Percentiles rank a stretch among this genome's conserved stretches.
Conservation (phyloP, 805 yeast genomes). For the Alloascoidea hylecoeti region DNA sequence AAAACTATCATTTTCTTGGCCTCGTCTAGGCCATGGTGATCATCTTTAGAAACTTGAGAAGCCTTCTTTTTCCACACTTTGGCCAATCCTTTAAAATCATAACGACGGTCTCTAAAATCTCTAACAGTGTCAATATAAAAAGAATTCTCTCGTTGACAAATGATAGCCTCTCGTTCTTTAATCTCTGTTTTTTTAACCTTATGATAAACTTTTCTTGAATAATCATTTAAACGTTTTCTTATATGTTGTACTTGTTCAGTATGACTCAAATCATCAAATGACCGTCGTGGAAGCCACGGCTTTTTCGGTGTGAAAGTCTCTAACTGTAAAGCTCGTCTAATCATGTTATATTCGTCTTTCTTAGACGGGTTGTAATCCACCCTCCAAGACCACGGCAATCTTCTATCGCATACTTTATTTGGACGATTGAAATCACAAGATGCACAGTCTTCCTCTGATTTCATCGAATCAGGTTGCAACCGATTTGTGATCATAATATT, state of each 20-base stretch:
- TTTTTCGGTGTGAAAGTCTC: conserved; percentile 60
- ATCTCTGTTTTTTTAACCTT: conserved; percentile 71
- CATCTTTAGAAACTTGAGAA: conserved; percentile 34
- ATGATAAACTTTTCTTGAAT: conserved; percentile 76
- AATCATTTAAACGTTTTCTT: conserved; percentile 69
- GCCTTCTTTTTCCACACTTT: conserved; percentile 88
- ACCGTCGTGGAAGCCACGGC: conserved; percentile 40
- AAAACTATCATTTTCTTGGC: conserved; percentile 89
- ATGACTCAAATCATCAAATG: conserved; percentile 65
- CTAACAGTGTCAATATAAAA: conserved; percentile 92
- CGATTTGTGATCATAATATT: conserved; percentile 97
- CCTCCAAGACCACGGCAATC: conserved; percentile 95
- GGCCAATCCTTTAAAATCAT: conserved; percentile 86
- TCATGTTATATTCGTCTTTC: conserved; percentile 82
- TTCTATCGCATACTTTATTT: conserved; percentile 84
- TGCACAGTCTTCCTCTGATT: conserved; percentile 89
- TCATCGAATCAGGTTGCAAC: conserved; percentile 96
- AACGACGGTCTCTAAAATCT: conserved; percentile 88
- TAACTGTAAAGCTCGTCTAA: conserved; percentile 65
- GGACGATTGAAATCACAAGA: conserved; percentile 95
- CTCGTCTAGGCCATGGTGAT: conserved; percentile 61
- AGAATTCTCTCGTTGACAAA: conserved; percentile 96
- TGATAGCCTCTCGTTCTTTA: conserved; percentile 80
- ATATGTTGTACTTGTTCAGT: conserved; percentile 64
- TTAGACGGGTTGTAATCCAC: conserved; percentile 91